Conservation (phyloP, 352 stramenopile genomes). For the Pythium periplocum region DNA sequence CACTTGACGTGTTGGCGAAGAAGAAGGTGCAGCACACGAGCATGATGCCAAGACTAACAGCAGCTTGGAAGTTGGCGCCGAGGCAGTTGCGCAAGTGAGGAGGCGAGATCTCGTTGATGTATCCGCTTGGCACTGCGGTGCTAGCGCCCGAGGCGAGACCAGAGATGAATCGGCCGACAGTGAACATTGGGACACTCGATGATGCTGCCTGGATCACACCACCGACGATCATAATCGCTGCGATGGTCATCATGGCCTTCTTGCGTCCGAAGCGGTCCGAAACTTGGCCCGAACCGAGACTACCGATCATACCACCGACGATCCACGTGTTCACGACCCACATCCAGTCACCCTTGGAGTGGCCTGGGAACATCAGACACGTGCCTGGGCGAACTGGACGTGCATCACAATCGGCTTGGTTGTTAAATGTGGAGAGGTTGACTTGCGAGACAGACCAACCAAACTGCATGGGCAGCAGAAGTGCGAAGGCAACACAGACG, state of each 20-base stretch:
- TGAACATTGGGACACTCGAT: conserved; percentile 29
- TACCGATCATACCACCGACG: conserved; percentile 45
- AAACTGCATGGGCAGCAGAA: conserved; percentile 51
- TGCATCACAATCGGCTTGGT: conserved; percentile 37
- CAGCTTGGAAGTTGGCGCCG: conserved; percentile 37
- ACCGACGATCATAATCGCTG: conserved; percentile 32
- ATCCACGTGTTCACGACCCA: conserved; percentile 53
- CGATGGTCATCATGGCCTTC: conserved; percentile 25
- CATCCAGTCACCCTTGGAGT: conserved; percentile 48
- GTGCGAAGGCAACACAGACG: conserved; percentile 34
- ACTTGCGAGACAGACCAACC: conserved; percentile 58
- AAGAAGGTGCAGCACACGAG: conserved; percentile 44
- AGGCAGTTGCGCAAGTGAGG: conserved; percentile 27
- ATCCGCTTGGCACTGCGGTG: conserved; percentile 18
- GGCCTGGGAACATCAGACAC: conserved; percentile 32
- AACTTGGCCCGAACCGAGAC: conserved; percentile 26
- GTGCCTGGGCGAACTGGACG: conserved; percentile 21
- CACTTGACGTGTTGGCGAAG: conserved; percentile 33
- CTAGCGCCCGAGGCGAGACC: conserved; percentile 43
- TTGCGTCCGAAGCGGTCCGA: conserved; percentile 45
- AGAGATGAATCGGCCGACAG: conserved; percentile 34
- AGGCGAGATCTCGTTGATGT: conserved; percentile 26
- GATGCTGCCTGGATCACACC: conserved; percentile 27
- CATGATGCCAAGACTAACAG: conserved; percentile 37
- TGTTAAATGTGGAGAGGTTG: conserved; percentile 57